phyloP scores from a whole-genome alignment of 2,329 filamentous ascomycete species.

The Colletotrichum sp. region DNA sequence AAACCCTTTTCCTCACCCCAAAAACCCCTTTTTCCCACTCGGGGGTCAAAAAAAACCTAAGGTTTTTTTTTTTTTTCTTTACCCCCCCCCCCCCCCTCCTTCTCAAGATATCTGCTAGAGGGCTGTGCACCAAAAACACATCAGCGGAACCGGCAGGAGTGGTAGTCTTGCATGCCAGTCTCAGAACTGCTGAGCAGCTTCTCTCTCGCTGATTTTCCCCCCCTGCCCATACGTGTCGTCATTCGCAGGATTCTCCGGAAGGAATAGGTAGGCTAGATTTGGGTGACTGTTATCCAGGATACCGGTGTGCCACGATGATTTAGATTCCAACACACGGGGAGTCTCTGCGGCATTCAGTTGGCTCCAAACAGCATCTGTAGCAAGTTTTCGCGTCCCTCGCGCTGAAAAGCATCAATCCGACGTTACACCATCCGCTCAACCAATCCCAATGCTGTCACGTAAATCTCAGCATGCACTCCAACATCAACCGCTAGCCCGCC shows the following conservation, averaged over 20 bases:
- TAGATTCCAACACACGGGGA: neutral
- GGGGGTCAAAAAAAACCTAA: too few species aligned
- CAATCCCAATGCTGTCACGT: neutral
- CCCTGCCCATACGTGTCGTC: neutral
- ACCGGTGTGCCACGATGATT: neutral
- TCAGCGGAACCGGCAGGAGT: neutral
- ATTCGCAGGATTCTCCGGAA: neutral
- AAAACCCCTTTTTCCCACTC: too few species aligned
- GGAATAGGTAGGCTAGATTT: neutral
- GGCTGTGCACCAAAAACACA: neutral
- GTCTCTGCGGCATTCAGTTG: neutral
- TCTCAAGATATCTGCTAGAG: neutral
- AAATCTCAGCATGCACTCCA: neutral
- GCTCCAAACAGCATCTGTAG: neutral
- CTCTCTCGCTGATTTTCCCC: neutral
- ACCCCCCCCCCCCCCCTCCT: neutral
- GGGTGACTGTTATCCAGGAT: neutral
- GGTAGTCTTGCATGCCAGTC: neutral
- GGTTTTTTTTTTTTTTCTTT: too few species aligned
- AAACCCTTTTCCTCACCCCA: too few species aligned
- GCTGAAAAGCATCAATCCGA: neutral
- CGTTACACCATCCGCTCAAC: neutral
- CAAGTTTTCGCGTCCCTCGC: neutral
- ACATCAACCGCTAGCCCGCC: neutral
- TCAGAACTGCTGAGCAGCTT: neutral